Conservation (phyloP, 306 rosid species). For the Rosa multiflora region DNA sequence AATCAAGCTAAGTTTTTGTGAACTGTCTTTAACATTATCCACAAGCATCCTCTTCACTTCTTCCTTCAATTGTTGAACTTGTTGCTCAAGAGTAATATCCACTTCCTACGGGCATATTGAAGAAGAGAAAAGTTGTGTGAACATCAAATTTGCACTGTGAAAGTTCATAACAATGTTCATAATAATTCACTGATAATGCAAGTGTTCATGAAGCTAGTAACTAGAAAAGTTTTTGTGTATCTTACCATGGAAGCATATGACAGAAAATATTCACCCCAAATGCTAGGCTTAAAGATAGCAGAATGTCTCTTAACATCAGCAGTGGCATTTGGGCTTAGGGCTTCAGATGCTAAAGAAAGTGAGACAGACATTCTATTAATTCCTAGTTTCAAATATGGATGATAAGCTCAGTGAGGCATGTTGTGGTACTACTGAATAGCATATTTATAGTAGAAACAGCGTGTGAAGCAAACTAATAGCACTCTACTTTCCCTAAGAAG, state of each 20-base stretch:
- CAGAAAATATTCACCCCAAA: neutral
- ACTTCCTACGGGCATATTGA: neutral
- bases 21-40: neutral
- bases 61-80: neutral
- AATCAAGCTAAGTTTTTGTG: neutral
- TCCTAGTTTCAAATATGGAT: neutral
- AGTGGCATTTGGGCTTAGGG: neutral
- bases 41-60: neutral
- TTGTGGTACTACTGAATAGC: too few relatives aligned
- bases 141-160: too few relatives aligned
- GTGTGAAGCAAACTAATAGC: too few relatives aligned
- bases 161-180: too few relatives aligned
- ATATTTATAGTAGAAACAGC: too few relatives aligned
- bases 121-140: too few relatives aligned
- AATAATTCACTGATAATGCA: too few relatives aligned
- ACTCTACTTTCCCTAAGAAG: too few relatives aligned
- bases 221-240: too few relatives aligned
- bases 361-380: neutral
- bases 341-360: neutral
- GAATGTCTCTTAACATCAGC: neutral
- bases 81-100: neutral
- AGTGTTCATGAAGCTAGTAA: too few relatives aligned
- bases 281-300: neutral
- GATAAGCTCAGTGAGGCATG: too few relatives aligned
- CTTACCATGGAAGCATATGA: neutral